These are phyloP conservation scores for Oryza longistaminata DNA, from an alignment of 176 grass and related monocot species.

Conservation along the genomic window DNA sequence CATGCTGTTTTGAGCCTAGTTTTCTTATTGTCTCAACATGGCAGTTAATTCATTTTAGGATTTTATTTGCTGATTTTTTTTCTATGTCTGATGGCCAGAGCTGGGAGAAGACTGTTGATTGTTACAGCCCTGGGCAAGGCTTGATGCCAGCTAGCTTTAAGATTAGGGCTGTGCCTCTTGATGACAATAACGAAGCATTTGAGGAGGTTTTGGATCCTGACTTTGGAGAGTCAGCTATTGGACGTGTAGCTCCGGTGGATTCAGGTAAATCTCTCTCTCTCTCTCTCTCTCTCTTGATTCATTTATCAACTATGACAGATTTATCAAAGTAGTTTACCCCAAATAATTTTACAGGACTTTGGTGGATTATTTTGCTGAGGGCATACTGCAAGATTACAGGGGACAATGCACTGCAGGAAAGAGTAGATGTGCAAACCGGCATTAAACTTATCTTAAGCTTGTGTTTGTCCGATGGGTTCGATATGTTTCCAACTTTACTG, in stretches of 20 bases:
- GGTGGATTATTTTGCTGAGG: slow-evolving; percentile 89
- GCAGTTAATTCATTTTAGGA: not conserved
- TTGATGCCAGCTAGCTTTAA: slow-evolving; percentile 90
- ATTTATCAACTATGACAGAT: not conserved
- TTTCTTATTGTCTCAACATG: slow-evolving; percentile 2
- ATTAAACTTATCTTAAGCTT: slow-evolving; percentile 75
- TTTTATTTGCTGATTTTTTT: not conserved
- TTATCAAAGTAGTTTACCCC: slow-evolving; percentile 13
- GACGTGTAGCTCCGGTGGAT: slow-evolving; percentile 83
- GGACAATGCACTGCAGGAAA: slow-evolving; percentile 63
- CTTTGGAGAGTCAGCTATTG: slow-evolving; percentile 82
- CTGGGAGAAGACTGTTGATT: slow-evolving; percentile 91
- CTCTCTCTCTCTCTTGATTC: slow-evolving; percentile 11
- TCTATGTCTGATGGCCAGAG: slow-evolving; percentile 58
- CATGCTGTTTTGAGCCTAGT: slow-evolving; percentile 5
- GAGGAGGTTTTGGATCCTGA: slow-evolving; percentile 85
- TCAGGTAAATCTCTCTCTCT: slow-evolving; percentile 48
- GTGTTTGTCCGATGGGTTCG: slow-evolving; percentile 82
- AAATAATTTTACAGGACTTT: slow-evolving; percentile 54
- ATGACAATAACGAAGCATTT: slow-evolving; percentile 69
- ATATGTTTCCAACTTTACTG: slow-evolving; percentile 83
- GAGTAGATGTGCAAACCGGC: slow-evolving; percentile 81
- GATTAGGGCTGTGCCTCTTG: slow-evolving; percentile 60
- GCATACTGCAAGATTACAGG: slow-evolving; percentile 87
- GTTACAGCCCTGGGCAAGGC: slow-evolving; percentile 86